Conservation (phyloP, 805 yeast genomes). For the Ogataea pini region DNA sequence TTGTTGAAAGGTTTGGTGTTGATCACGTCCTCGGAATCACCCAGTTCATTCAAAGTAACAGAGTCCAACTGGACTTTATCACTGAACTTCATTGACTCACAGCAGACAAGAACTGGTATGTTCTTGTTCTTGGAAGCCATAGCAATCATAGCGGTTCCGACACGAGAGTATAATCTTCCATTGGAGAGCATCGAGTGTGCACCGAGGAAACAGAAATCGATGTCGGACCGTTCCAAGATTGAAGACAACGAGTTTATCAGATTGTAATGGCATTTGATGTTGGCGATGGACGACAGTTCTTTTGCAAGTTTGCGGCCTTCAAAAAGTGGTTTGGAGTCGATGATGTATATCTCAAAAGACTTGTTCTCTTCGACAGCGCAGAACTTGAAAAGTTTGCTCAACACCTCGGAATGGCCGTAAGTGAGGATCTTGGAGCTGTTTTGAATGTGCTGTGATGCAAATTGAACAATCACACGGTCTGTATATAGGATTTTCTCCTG, state of each 20-base stretch:
- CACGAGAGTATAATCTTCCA: slow-evolving; percentile 89
- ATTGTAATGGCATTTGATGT: slow-evolving; percentile 76
- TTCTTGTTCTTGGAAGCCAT: slow-evolving; percentile 86
- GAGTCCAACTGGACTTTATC: slow-evolving; percentile 95
- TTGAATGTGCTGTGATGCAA: slow-evolving; percentile 74
- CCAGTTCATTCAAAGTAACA: slow-evolving; percentile 91
- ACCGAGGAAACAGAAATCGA: slow-evolving; percentile 89
- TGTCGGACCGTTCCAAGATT: slow-evolving; percentile 66
- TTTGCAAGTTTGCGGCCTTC: slow-evolving; percentile 84
- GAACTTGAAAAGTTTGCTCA: slow-evolving; percentile 69
- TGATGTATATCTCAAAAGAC: slow-evolving; percentile 75
- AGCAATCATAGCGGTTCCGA: slow-evolving; percentile 91
- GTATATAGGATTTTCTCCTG: slow-evolving; percentile 83
- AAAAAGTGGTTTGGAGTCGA: slow-evolving; percentile 90
- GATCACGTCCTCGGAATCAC: slow-evolving; percentile 73
- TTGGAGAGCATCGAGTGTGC: slow-evolving; percentile 97
- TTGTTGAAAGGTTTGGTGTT: slow-evolving; percentile 56
- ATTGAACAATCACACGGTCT: slow-evolving; percentile 76
- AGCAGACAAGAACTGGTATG: slow-evolving; percentile 92
- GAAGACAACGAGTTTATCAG: slow-evolving; percentile 78
- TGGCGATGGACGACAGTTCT: slow-evolving; percentile 53
- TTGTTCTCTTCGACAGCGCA: slow-evolving; percentile 64
- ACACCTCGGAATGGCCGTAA: slow-evolving; percentile 84
- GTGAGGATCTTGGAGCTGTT: slow-evolving; percentile 81
- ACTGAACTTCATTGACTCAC: slow-evolving; percentile 91